A percentile compares a stretch with the other conserved stretches of the same genome.
Evolutionary conservation across 176 grass and related monocot genomes (phyloP).

Genomic region (Zizania latifolia): DNA sequence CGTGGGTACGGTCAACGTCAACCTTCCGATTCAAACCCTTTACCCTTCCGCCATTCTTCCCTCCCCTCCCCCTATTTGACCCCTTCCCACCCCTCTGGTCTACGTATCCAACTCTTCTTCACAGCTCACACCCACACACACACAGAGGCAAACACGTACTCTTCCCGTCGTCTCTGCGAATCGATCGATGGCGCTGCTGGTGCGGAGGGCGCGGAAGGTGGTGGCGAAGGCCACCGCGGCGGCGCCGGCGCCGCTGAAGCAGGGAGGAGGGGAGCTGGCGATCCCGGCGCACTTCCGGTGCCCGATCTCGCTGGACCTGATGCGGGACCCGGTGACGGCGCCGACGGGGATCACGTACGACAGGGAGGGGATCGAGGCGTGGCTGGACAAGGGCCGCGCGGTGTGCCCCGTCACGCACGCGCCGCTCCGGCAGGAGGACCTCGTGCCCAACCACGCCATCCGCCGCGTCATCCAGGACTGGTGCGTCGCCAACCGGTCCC

Average conservation of each 20-base stretch:
- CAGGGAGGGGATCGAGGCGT: conserved; percentile 73
- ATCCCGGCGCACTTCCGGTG: conserved; percentile 74
- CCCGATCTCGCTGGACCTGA: conserved; percentile 85
- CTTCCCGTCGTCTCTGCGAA: neutral
- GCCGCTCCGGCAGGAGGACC: conserved; percentile 51
- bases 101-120: conserved; percentile 35
- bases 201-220: conserved; percentile 18
- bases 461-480: conserved; percentile 84
- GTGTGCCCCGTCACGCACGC: conserved; percentile 65
- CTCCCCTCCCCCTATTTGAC: conserved; percentile 56
- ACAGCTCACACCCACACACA: neutral
- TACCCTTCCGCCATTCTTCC: conserved; percentile 20
- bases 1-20: too few species aligned
- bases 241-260: neutral
- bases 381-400: conserved; percentile 58
- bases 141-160: too few species aligned
- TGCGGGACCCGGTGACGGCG: conserved; percentile 73
- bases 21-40: too few species aligned
- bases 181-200: conserved; percentile 33
- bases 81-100: conserved; percentile 33
- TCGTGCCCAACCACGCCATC: conserved; percentile 78
- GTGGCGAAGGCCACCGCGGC: neutral
- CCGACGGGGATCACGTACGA: conserved; percentile 87
- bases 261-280: conserved; percentile 18
- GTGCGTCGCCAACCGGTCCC: conserved; percentile 71